Evolutionary conservation across 164 flowering plant species (phyloP).

Genomic region (Echeveria elegans): DNA sequence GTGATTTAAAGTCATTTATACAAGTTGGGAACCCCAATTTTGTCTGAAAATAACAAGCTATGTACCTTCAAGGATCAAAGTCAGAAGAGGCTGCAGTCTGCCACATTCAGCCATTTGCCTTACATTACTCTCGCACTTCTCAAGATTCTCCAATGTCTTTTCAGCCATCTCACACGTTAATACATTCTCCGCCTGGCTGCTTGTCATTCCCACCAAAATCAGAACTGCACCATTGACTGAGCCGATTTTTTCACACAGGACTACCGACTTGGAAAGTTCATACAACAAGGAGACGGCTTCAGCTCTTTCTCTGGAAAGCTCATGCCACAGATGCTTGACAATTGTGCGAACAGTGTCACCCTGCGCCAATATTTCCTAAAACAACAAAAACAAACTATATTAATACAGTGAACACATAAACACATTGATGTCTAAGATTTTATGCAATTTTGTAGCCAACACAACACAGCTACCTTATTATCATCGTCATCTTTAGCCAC

Average conservation of each 20-base stretch:
- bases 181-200: slow-evolving; percentile 78
- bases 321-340: slow-evolving; percentile 77
- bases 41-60: not conserved
- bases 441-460: not conserved
- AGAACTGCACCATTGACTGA: slow-evolving; percentile 81
- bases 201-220: slow-evolving; percentile 79
- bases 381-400: slow-evolving; percentile 10
- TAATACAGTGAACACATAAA: not conserved
- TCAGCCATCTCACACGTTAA: no score
- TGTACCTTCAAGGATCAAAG: slow-evolving; percentile 93
- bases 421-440: no score
- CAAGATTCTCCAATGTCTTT: no score
- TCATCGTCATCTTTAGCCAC: slow-evolving; percentile 73
- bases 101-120: slow-evolving; percentile 95
- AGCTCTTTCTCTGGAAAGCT: no score
- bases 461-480: slow-evolving; percentile 51
- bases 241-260: slow-evolving; percentile 82
- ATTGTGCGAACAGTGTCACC: slow-evolving; percentile 80
- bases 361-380: slow-evolving; percentile 74
- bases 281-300: no score
- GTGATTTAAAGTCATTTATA: no score
- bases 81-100: no score
- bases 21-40: not conserved
- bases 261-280: no score
- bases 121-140: slow-evolving; percentile 84